Evolutionary conservation across 1,284 basidiomycete species (phyloP), one percentile per base, ranked within the genome.

Genomic region (Ceratobasidium sp.): DNA sequence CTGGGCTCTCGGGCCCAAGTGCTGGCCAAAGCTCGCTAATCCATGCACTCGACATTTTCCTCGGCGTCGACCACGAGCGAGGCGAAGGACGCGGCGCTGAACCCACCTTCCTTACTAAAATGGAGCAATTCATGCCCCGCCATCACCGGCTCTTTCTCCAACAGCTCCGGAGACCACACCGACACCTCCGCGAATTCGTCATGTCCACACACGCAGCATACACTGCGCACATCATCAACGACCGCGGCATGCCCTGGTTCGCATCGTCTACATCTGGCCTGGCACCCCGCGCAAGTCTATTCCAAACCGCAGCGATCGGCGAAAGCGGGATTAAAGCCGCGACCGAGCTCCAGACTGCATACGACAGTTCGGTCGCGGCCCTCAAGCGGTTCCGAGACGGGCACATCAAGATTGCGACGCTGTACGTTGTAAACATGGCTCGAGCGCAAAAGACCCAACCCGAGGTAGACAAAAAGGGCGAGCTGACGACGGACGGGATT

Each of bases 101-200:
- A 76, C 81, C 82, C 31, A 85, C 85, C 0, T 92, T 95, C 82
- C 87, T 96, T 61, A 85, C 88, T 49, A 88, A 92, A 69, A 96
- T 96, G 94, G 88, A 92, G 78, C 82, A 84, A 13, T 97, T 96
- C 84, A 98, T 98, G 95, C 95, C 96, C 0, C 88, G 89, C 2
- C 91, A 93, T 79, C 97, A 98, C 82, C 91, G 96, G 54, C 85
- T 88, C 22, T 98, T 98, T 85, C 86, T 98, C 48, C 85, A 87
- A 56, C 94, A 98, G 80, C 88, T 98, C 69, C 84, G n/a, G 81
- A 85, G 0, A 88, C 81, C 84, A 78, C 89, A 85, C 7, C 86
- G 88, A 58, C 90, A 85, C 13, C 84, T 89, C 74, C 89, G 88
- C 74, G 83, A 78, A 29, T 84, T 88, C 77, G 88, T 89, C 4